Base-by-base conservation (phyloP, 2,329 filamentous ascomycete species). In the Aaosphaeria arxii region DNA sequence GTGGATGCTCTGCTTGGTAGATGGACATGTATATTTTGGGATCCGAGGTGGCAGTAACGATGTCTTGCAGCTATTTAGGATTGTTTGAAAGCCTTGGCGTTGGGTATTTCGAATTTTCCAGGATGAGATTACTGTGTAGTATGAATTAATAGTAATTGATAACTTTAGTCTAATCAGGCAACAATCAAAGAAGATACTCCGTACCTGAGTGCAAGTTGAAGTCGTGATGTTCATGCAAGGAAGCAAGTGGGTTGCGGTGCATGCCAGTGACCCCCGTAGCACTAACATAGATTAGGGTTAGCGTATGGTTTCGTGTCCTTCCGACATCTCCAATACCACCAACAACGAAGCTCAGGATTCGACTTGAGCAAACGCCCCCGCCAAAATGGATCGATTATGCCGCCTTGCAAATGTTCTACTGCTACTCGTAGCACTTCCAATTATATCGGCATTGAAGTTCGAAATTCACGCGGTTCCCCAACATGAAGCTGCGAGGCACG, bases 371-470 rank as follows among this genome's bases (percentile, higher is more conserved):
- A 44, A 46, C 50, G 46, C 46, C 44, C 43, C 33, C 44, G 36
- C 45, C 52, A 49, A 53, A 57, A 71, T 71, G 68, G 67, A 71
- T 42, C 61, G 59, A 51, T 57, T 71, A 60, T 50, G 59, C 36
- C 59, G 63, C 48, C 55, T 66, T 24, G 45, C 71, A 50, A 60
- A 56, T 53, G 64, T 48, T 49, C 59, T 75, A 41, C 63, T 74
- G 30, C 56, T 76, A n/a, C 57, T 73, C 5, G 59, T 67, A 48
- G 46, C 61, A 6, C 58, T 74, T 13, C 75, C 74, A 24, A 64
- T 77, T 52, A 58, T 76, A 38, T 74, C 75, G 38, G 91, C 91
- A 50, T 84, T 99, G 64, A 96, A 95, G 78, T 96, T 99, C 80
- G 94, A 99, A 65, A 83, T 99, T 52, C 74, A 83, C 62, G 89